Percentiles rank a stretch among this genome's conserved stretches.
Conservation (phyloP, 345 rosid species). For the Arabidopsis arenosa region DNA sequence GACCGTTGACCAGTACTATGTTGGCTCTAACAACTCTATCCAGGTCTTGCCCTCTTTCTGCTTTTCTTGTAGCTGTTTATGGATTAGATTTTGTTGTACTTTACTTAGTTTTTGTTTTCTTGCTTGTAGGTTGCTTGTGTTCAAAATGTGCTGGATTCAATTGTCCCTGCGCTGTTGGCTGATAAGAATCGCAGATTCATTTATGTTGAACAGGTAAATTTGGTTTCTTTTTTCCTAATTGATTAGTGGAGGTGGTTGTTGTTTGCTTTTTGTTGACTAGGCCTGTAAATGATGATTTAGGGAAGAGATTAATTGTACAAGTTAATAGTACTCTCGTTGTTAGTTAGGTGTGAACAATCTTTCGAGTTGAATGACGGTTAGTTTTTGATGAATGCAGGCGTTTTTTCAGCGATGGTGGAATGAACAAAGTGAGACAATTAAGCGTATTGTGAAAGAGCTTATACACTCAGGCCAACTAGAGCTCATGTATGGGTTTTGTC, state of each 20-base stretch:
- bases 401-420: conserved; percentile 99
- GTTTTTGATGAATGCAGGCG: conserved; percentile 61
- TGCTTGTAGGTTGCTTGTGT: conserved; percentile 83
- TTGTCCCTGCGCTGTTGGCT: conserved; percentile 79
- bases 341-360: neutral
- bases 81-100: conserved; percentile 17
- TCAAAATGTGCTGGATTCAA: conserved; percentile 90
- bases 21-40: conserved; percentile 96
- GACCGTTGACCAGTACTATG: conserved; percentile 98
- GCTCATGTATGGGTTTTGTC: conserved; percentile 62
- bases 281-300: neutral
- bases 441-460: conserved; percentile 62
- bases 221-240: conserved; percentile 22
- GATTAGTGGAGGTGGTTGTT: conserved; percentile 7
- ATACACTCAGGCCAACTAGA: conserved; percentile 86
- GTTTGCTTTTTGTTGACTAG: conserved; percentile 15
- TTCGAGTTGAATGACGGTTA: conserved; percentile 21
- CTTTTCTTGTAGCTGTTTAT: neutral
- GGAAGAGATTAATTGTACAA: neutral
- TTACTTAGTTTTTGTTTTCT: conserved; percentile 18
- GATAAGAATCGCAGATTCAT: conserved; percentile 92
- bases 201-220: conserved; percentile 78
- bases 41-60: conserved; percentile 59
- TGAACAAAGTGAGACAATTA: conserved; percentile 71
- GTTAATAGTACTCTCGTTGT: neutral